phyloP scores from a whole-genome alignment of 139 green algal species.

The Ulvella scutata region DNA sequence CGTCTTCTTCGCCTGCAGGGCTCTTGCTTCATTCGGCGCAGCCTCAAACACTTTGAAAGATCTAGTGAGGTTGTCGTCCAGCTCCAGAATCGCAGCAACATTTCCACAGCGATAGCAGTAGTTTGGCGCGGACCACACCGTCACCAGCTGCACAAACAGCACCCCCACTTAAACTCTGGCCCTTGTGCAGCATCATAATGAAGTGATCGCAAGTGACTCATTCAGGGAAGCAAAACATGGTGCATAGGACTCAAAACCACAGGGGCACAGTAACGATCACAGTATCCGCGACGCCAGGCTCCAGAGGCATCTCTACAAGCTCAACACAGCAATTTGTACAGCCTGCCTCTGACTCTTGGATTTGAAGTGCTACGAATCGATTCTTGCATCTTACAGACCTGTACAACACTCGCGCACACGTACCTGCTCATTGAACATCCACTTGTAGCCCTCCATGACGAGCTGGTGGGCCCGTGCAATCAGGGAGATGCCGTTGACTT shows the following conservation, averaged over 20 bases:
- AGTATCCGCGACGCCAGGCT: background rate
- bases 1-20: conserved; percentile 69
- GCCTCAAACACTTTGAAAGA: conserved; percentile 92
- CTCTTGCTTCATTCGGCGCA: conserved; percentile 70
- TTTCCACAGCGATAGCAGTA: conserved; percentile 99
- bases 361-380: too few relatives aligned
- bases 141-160: conserved; percentile 89
- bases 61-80: conserved; percentile 79
- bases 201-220: background rate
- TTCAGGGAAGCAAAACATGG: background rate
- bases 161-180: too few relatives aligned
- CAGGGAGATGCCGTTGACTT: conserved; percentile 67
- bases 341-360: too few relatives aligned
- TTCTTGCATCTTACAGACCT: too few relatives aligned
- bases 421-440: conserved; percentile 85
- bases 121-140: conserved; percentile 96
- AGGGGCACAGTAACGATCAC: background rate
- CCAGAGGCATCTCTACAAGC: too few relatives aligned
- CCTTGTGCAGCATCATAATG: background rate
- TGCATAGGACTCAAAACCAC: background rate
- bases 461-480: conserved; percentile 91
- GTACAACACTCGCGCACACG: background rate
- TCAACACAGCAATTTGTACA: too few relatives aligned
- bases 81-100: conserved; percentile 90
- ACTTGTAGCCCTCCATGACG: conserved; percentile 99